Percentiles rank a stretch among this genome's conserved stretches.
These are phyloP conservation scores for Litchi chinensis DNA, from an alignment of 345 rosid genomes.

Conservation along the genomic window DNA sequence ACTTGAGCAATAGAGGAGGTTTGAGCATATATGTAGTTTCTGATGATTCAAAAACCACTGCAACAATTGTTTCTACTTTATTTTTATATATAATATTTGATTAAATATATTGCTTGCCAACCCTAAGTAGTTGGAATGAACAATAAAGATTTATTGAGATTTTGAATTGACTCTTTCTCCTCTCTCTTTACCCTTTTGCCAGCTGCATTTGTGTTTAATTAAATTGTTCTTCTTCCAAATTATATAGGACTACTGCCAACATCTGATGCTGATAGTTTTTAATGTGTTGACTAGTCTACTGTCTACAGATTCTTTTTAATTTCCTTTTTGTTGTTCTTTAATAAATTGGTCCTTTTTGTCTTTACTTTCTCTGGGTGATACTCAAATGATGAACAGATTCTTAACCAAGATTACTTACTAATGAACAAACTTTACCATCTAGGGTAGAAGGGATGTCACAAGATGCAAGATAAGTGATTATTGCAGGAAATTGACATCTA, in stretches of 20 bases:
- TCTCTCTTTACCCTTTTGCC: neutral
- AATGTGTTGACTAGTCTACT: slow-evolving; percentile 16
- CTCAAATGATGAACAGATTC: neutral
- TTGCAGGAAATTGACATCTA: neutral
- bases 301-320: slow-evolving; percentile 12
- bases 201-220: neutral
- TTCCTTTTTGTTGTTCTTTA: neutral
- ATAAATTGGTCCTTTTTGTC: neutral
- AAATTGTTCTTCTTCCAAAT: neutral
- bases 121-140: slow-evolving; percentile 17
- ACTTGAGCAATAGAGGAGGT: neutral
- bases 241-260: slow-evolving; percentile 2
- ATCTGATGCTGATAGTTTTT: slow-evolving; percentile 11
- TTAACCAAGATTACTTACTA: neutral
- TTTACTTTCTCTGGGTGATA: neutral
- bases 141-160: slow-evolving; percentile 17
- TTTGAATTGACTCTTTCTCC: slow-evolving; percentile 14
- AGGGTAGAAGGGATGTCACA: neutral
- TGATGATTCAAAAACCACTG: neutral
- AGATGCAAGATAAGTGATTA: neutral
- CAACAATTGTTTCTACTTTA: neutral
- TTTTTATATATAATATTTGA: neutral
- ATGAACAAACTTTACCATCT: neutral
- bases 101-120: neutral
- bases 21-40: slow-evolving; percentile 2